A percentile compares a stretch with the other conserved stretches of the same genome.
phyloP scores from a whole-genome alignment of 306 rosid species.

The Amphicarpaea edgeworthii region DNA sequence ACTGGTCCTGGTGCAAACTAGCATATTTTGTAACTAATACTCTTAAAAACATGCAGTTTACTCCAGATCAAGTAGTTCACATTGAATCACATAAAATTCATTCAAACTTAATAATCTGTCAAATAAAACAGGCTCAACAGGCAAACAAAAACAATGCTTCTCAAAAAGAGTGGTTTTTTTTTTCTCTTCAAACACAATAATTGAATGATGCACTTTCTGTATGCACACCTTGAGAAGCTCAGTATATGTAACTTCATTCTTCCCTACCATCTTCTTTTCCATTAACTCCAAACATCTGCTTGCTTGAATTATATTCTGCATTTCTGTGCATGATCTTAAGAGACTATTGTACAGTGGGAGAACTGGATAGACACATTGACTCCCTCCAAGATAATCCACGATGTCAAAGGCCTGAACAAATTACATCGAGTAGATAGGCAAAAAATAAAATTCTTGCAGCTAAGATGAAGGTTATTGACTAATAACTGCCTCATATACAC shows the following conservation, averaged over 20 bases:
- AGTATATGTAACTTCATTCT: constrained; percentile 80
- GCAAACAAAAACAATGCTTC: neutral
- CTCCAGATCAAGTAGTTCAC: constrained; percentile 22
- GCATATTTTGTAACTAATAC: constrained; percentile 14
- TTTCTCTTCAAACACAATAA: constrained; percentile 38
- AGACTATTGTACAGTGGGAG: constrained; percentile 64
- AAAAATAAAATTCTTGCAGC: constrained; percentile 34
- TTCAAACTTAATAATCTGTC: constrained; percentile 32
- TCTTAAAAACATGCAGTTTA: constrained; percentile 18
- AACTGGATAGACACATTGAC: constrained; percentile 51
- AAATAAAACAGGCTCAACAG: constrained; percentile 27
- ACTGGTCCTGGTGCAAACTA: neutral
- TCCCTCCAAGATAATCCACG: constrained; percentile 66
- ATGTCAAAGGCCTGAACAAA: constrained; percentile 71
- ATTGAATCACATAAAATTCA: constrained; percentile 14
- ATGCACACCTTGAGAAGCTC: constrained; percentile 76
- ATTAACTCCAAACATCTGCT: constrained; percentile 79
- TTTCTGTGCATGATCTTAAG: constrained; percentile 62
- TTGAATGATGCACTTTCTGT: constrained; percentile 41
- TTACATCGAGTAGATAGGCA: constrained; percentile 38
- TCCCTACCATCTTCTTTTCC: constrained; percentile 76
- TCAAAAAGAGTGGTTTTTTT: neutral
- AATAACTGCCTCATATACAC: constrained; percentile 28
- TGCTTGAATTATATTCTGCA: constrained; percentile 58
- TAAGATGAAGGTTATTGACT: constrained; percentile 28